Evolutionary conservation across 352 stramenopile species (phyloP).

Genomic region (Globisporangium canariense): DNA sequence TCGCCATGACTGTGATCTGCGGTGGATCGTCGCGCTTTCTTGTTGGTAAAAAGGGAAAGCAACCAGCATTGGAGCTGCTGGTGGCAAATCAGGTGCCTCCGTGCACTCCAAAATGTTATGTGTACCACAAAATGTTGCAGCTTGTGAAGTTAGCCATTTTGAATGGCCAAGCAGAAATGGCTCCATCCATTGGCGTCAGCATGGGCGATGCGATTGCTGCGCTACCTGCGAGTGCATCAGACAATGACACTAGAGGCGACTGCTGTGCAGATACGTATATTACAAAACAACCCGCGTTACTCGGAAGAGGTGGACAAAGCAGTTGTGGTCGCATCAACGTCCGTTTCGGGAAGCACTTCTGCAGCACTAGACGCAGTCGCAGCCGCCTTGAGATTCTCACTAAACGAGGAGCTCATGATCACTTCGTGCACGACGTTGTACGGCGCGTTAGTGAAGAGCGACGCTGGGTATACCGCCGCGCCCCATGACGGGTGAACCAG

Average conservation of each 20-base stretch:
- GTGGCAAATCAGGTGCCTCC: not conserved
- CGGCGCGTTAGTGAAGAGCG: slow-evolving; percentile 94
- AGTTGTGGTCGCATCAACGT: not conserved
- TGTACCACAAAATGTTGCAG: not conserved
- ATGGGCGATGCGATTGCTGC: not conserved
- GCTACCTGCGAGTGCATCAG: not conserved
- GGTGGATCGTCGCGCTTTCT: not conserved
- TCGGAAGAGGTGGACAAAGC: not conserved
- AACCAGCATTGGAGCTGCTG: not conserved
- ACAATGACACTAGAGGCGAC: not conserved
- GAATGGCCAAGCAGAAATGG: slow-evolving; percentile 11
- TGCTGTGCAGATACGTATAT: slow-evolving; percentile 12
- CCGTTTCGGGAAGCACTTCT: slow-evolving; percentile 21
- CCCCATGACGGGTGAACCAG: slow-evolving; percentile 94
- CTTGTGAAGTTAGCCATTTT: not conserved
- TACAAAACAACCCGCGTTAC: slow-evolving; percentile 11
- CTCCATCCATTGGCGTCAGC: not conserved
- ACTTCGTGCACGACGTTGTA: slow-evolving; percentile 70
- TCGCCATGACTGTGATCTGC: slow-evolving; percentile 21
- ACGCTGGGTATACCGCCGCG: slow-evolving; percentile 94
- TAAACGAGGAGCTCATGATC: slow-evolving; percentile 35
- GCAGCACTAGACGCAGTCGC: slow-evolving; percentile 13
- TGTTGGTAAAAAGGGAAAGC: not conserved
- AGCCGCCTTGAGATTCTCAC: slow-evolving; percentile 10
- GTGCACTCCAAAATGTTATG: not conserved